These are phyloP conservation scores for Podospora fimiseda DNA, from an alignment of 495 filamentous ascomycete genomes.

Conservation along the genomic window DNA sequence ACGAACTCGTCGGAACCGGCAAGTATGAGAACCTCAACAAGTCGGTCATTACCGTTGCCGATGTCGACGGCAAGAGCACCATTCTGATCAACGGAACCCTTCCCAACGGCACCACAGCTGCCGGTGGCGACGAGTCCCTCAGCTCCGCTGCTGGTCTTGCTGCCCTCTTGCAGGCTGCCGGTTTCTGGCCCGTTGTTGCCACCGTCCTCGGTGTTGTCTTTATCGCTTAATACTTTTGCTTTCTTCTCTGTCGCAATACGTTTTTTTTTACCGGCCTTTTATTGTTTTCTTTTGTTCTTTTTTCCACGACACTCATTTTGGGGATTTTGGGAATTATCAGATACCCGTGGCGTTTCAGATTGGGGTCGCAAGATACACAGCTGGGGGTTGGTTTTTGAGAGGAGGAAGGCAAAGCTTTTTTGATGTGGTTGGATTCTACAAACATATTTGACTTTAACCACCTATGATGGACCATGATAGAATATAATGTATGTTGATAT, in stretches of 20 bases:
- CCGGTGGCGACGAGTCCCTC: constrained; percentile 46
- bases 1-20: constrained; percentile 60
- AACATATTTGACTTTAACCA: no score
- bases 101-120: constrained; percentile 72
- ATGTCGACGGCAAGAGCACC: constrained; percentile 68
- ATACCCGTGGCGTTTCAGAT: no score
- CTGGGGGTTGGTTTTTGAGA: no score
- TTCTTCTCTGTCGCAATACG: not conserved
- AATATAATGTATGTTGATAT: no score
- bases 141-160: constrained; percentile 31
- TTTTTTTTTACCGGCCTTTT: not conserved
- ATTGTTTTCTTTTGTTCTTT: not conserved
- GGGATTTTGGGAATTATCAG: no score
- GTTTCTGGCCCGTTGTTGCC: constrained; percentile 55
- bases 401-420: no score
- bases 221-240: constrained; percentile 21
- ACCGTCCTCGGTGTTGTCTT: constrained; percentile 51
- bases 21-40: constrained; percentile 52
- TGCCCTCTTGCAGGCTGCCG: constrained; percentile 40
- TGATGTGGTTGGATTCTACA: no score
- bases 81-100: constrained; percentile 82
- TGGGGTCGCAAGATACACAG: no score
- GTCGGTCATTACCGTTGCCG: constrained; percentile 53
- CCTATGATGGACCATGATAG: no score
- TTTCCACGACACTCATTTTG: no score